These are phyloP conservation scores for Lasiodiplodia theobromae DNA, from an alignment of 2,329 filamentous ascomycete species.

Conservation along the genomic window DNA sequence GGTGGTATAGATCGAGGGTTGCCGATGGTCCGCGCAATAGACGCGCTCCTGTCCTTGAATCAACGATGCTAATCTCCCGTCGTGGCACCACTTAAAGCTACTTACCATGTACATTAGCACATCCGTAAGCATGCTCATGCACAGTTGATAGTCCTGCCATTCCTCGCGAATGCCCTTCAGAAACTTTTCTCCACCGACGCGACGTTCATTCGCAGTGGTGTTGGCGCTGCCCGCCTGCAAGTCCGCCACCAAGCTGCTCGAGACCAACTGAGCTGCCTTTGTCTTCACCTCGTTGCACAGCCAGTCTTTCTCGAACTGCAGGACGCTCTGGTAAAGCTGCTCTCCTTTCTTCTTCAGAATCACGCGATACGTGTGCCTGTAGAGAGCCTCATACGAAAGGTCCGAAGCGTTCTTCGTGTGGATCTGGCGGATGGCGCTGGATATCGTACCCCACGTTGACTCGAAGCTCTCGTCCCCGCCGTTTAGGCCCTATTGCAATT, in stretches of 20 bases:
- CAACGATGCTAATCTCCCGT: neutral
- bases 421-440: constrained; percentile 82
- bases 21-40: constrained; percentile 74
- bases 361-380: constrained; percentile 92
- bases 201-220: constrained; percentile 77
- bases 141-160: constrained; percentile 89
- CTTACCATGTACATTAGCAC: constrained; percentile 92
- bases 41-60: constrained; percentile 70
- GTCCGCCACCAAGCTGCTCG: constrained; percentile 69
- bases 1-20: constrained; percentile 80
- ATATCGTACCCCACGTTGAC: constrained; percentile 79
- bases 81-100: neutral
- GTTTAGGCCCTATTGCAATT: constrained; percentile 59
- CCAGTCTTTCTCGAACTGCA: constrained; percentile 82
- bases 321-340: constrained; percentile 80
- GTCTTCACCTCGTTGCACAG: constrained; percentile 76
- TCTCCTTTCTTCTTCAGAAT: constrained; percentile 88
- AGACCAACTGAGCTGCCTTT: constrained; percentile 74
- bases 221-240: constrained; percentile 52
- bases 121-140: constrained; percentile 96
- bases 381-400: constrained; percentile 94
- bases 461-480: constrained; percentile 80
- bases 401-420: constrained; percentile 89
- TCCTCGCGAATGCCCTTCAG: constrained; percentile 75
- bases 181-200: constrained; percentile 83